Conservation (phyloP, 768 basidiomycete genomes). For the Phaeotremella fagi region DNA sequence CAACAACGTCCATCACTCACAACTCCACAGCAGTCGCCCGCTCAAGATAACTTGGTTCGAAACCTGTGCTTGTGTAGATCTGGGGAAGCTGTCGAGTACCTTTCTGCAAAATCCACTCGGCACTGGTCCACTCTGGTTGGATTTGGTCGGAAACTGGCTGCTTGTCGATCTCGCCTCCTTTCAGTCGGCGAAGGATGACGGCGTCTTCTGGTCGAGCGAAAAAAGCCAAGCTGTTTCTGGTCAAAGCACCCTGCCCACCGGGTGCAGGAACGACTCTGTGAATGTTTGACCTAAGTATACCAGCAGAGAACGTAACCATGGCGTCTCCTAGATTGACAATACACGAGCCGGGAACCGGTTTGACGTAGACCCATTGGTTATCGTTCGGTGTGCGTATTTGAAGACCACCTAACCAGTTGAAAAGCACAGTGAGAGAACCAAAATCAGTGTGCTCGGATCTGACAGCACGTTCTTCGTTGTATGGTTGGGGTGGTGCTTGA, state of each 20-base stretch:
- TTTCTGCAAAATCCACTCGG: constrained; percentile 24
- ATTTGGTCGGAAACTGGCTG: constrained; percentile 23
- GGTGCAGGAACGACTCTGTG: constrained; percentile 60
- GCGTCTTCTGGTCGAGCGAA: constrained; percentile 63
- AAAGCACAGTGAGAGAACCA: constrained; percentile 18
- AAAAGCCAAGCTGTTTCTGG: constrained; percentile 65
- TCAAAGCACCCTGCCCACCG: constrained; percentile 54
- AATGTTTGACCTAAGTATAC: constrained; percentile 62
- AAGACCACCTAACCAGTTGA: constrained; percentile 25
- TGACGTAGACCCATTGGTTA: constrained; percentile 21
- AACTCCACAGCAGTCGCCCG: too few relatives aligned
- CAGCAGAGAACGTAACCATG: constrained; percentile 60
- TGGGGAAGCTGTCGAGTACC: constrained; percentile 17
- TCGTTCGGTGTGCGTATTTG: constrained; percentile 17
- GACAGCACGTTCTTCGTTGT: constrained; percentile 8
- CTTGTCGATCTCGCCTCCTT: constrained; percentile 48
- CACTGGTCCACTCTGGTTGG: constrained; percentile 13
- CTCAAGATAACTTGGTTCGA: too few relatives aligned
- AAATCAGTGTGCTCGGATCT: constrained; percentile 24
- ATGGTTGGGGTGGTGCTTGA: constrained; percentile 9
- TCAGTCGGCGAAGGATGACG: constrained; percentile 56
- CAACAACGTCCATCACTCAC: too few relatives aligned
- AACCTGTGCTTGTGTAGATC: constrained; percentile 17
- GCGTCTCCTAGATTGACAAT: constrained; percentile 65
- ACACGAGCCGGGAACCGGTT: constrained; percentile 58